These are phyloP conservation scores for Moniliella sp. DNA, from an alignment of 1,284 basidiomycete genomes.

Conservation along the genomic window DNA sequence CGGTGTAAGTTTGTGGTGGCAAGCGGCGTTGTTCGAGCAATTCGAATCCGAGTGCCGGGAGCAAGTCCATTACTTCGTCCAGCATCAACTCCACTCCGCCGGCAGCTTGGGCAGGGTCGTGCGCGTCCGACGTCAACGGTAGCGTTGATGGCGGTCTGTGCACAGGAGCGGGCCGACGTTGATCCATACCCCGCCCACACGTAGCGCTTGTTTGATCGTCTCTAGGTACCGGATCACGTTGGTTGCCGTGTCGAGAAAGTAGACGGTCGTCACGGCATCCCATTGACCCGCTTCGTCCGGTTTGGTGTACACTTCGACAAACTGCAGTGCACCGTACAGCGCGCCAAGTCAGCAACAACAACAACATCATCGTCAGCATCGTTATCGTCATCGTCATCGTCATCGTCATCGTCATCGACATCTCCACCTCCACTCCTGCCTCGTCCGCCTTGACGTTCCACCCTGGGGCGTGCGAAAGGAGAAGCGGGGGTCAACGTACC, in stretches of 20 bases:
- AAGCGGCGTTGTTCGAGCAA: slow-evolving; percentile 60
- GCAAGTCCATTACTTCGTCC: slow-evolving; percentile 62
- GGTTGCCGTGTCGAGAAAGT: slow-evolving; percentile 74
- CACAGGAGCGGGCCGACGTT: slow-evolving; percentile 62
- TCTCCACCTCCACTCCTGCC: no score
- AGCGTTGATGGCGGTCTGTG: no score
- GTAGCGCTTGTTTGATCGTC: slow-evolving; percentile 22
- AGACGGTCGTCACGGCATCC: slow-evolving; percentile 79
- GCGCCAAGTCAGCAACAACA: no score
- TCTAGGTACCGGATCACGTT: slow-evolving; percentile 28
- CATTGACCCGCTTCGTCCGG: slow-evolving; percentile 51
- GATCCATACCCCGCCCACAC: slow-evolving; percentile 23
- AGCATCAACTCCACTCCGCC: slow-evolving; percentile 74
- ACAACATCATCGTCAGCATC: no score
- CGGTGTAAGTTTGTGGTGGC: slow-evolving; percentile 59
- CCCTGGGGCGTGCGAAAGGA: no score
- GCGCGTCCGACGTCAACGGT: no score
- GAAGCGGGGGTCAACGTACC: slow-evolving; percentile 1
- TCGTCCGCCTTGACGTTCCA: no score
- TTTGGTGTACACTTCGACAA: slow-evolving; percentile 22
- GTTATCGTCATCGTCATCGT: no score
- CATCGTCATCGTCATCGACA: no score
- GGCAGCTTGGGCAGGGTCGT: slow-evolving; percentile 46
- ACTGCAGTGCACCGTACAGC: slow-evolving; percentile 2
- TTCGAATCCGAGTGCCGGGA: slow-evolving; percentile 57